phyloP scores from a whole-genome alignment of 2,329 filamentous ascomycete genomes.

The Fusarium zealandicum region DNA sequence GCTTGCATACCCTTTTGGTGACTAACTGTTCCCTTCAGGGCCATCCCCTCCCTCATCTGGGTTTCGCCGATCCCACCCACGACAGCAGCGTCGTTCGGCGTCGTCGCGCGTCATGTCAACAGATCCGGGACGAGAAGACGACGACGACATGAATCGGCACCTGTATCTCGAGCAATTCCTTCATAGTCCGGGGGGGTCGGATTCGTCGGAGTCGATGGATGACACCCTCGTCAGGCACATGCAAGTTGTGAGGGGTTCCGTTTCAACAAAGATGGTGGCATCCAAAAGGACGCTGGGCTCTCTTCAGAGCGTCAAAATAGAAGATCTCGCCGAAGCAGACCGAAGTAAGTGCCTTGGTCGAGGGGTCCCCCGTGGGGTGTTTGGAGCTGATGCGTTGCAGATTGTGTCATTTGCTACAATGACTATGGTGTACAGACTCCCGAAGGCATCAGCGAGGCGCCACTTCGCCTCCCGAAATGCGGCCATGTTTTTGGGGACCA shows the following conservation, averaged over 20 bases:
- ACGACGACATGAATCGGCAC: constrained; percentile 28
- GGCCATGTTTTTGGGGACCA: constrained; percentile 70
- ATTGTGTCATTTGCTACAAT: constrained; percentile 70
- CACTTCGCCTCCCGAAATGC: constrained; percentile 66
- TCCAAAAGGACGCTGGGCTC: constrained; percentile 56
- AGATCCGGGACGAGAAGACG: constrained; percentile 35
- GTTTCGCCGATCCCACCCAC: constrained; percentile 38
- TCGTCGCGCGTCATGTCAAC: constrained; percentile 33
- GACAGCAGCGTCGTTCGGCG: constrained; percentile 39
- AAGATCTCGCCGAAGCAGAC: constrained; percentile 55
- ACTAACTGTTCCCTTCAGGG: constrained; percentile 28
- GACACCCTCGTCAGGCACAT: constrained; percentile 50
- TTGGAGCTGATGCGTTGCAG: constrained; percentile 46
- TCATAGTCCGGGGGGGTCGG: constrained; percentile 9
- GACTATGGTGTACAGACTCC: constrained; percentile 64
- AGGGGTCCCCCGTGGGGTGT: neutral
- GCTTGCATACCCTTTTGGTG: neutral
- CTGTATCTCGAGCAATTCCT: constrained; percentile 23
- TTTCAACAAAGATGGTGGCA: constrained; percentile 55
- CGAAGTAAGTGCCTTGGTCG: constrained; percentile 50
- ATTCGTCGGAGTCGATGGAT: constrained; percentile 32
- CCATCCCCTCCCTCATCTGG: constrained; percentile 35
- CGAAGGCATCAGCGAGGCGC: constrained; percentile 64
- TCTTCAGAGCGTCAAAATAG: constrained; percentile 55
- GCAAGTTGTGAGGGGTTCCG: constrained; percentile 56